Conservation (phyloP, 2,329 filamentous ascomycete genomes). For the Clarireedia monteithiana region DNA sequence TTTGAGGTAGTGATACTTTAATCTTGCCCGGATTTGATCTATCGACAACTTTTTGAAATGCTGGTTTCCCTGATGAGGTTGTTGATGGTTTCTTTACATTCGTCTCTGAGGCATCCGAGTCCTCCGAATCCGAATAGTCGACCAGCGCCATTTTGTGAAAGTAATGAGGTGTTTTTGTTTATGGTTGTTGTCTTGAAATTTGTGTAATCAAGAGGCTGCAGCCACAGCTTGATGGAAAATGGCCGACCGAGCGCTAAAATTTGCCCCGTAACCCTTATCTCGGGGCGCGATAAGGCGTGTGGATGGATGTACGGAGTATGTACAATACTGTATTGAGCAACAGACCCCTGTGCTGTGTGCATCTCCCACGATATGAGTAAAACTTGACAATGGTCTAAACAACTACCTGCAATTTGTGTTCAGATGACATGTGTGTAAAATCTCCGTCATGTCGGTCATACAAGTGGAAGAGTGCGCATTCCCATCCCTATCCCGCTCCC, state of each 20-base stretch:
- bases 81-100: constrained; percentile 28
- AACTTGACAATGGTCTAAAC: not conserved
- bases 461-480: constrained; percentile 31
- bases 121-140: constrained; percentile 62
- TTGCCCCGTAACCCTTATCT: not conserved
- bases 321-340: not conserved
- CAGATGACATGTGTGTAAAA: not conserved
- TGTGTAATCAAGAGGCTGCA: not conserved
- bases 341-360: not conserved
- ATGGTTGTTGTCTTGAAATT: not conserved
- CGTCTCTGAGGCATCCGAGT: constrained; percentile 44
- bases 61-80: constrained; percentile 40
- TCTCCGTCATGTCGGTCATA: constrained; percentile 29
- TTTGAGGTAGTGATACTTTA: constrained; percentile 63
- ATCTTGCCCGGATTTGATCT: constrained; percentile 78
- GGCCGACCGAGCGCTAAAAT: not conserved
- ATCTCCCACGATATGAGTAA: too few relatives aligned
- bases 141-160: constrained; percentile 51
- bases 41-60: constrained; percentile 75
- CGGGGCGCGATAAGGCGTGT: constrained; percentile 2
- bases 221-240: not conserved
- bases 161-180: not conserved
- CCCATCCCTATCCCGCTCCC: not conserved
- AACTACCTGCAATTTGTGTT: not conserved
- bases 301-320: not conserved